Base-by-base conservation (phyloP, 2,329 filamentous ascomycete genomes). In the Aspergillus ochraceoroseus region DNA sequence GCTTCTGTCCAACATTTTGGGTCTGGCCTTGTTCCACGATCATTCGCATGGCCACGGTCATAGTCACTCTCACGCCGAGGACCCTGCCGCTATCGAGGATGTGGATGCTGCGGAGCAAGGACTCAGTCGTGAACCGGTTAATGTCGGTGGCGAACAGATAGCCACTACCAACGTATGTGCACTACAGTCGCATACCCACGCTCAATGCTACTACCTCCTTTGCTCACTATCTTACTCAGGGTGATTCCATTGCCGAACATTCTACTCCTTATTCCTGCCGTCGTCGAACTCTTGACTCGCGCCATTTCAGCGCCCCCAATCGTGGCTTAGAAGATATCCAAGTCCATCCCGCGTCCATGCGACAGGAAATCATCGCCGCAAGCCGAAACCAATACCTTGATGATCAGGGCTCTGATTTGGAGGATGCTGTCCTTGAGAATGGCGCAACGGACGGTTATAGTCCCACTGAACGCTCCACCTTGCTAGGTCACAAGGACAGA, bases 291-390 rank as follows among this genome's bases (percentile, higher is more conserved):
- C 26, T 50, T 9, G 58, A 57, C 37, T 53, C 57, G 4, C 59
- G 63, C 20, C 56, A 61, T 14, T 64, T 61, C 41, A 68, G 63
- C 45, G 75, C 70, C 68, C 88, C 70, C 66, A 82, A 70, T 19
- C 70, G 75, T 37, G 65, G 67, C 30, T 73, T 88, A 40, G 83
- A 82, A 17, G 76, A 80, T 38, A 77, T 94, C 52, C 86, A 83
- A 60, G 85, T 94, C 37, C 85, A 95, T 60, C 92, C 92, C 2
- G 84, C 87, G 15, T 90, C 83, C 48, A 88, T 96, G 71, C 76
- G 92, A 51, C 85, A 94, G 62, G 87, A 90, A 41, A 95, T 98
- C 53, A 94, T 96, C 51, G 82, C 83, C 25, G 87, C 86, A n/a
- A 83, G 81, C 44, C 77, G 79, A 15, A 82, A 79, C 43, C 76